Evolutionary conservation across 257 asterid genomes (phyloP).

Genomic region (Solanum piurae): DNA sequence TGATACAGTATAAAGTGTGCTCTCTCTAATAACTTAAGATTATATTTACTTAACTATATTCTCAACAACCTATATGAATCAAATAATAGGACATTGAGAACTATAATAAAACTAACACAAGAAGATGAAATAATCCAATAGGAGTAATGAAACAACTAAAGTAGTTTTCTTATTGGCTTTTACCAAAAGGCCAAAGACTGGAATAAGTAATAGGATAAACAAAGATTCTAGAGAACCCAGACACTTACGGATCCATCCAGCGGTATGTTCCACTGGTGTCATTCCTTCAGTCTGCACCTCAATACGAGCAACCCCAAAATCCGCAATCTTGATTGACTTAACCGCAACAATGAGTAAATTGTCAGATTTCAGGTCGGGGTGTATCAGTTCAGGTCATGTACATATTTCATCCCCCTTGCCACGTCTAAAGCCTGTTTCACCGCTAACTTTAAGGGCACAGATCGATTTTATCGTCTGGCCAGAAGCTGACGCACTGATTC

Average conservation of each 20-base stretch:
- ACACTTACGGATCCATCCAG: conserved; percentile 99
- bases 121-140: background rate
- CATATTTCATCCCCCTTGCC: conserved; percentile 94
- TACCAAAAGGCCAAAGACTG: background rate
- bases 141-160: background rate
- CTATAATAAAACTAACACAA: background rate
- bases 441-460: conserved; percentile 87
- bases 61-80: background rate
- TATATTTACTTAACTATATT: background rate
- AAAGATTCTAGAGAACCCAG: background rate
- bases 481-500: conserved; percentile 86
- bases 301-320: conserved; percentile 94
- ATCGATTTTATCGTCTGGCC: conserved; percentile 67
- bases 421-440: conserved; percentile 98
- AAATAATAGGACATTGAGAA: background rate
- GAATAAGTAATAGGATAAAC: background rate
- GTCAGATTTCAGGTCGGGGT: conserved; percentile 88
- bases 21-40: background rate
- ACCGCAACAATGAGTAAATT: conserved; percentile 86
- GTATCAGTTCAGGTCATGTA: conserved; percentile 83
- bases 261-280: conserved; percentile 98
- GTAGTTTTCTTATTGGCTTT: background rate
- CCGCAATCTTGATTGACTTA: conserved; percentile 89
- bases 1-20: background rate
- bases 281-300: conserved; percentile 99